phyloP scores from a whole-genome alignment of 306 rosid genomes.

The Cyamopsis tetragonoloba region DNA sequence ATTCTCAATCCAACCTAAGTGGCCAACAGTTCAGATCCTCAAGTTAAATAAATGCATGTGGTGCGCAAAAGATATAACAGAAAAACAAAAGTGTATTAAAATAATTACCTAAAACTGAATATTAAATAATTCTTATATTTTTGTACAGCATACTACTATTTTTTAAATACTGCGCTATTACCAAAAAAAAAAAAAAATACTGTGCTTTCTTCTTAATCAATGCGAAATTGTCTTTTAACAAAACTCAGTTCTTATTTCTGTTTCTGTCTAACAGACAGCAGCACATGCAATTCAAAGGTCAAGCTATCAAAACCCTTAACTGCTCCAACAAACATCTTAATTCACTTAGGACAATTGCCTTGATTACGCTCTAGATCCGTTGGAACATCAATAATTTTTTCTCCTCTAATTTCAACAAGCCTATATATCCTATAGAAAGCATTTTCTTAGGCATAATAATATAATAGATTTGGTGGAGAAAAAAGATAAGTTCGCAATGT shows the following conservation, averaged over 20 bases:
- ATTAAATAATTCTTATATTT: no score
- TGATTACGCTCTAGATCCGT: background rate
- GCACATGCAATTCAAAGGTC: background rate
- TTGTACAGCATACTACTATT: no score
- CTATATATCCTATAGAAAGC: background rate
- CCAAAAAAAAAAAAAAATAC: no score
- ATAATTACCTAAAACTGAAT: no score
- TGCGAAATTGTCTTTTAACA: no score
- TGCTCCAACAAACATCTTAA: background rate
- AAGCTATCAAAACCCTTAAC: background rate
- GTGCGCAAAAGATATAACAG: no score
- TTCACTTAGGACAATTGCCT: background rate
- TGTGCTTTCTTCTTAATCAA: no score
- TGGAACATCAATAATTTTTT: background rate
- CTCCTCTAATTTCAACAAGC: background rate
- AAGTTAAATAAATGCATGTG: no score
- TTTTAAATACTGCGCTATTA: no score
- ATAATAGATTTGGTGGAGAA: slow-evolving; percentile 4
- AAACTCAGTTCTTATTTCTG: no score
- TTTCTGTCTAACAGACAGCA: no score
- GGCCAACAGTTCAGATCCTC: background rate
- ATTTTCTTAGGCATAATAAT: background rate
- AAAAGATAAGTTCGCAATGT: background rate
- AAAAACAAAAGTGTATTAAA: no score
- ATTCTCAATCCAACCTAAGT: background rate